These are phyloP conservation scores for Eutrema japonicum DNA, from an alignment of 345 rosid species.

Conservation along the genomic window DNA sequence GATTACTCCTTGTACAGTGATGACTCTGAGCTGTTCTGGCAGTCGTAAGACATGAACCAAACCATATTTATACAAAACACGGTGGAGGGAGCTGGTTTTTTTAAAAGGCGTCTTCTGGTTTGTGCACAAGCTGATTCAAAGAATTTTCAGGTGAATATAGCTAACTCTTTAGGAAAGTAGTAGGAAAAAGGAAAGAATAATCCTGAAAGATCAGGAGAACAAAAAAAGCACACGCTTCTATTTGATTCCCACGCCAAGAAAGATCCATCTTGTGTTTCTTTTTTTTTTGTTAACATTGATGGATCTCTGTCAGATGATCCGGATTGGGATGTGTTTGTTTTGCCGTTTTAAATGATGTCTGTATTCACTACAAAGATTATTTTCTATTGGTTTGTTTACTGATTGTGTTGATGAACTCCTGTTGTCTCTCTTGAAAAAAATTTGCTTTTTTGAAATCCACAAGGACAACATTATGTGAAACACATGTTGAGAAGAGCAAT, in stretches of 20 bases:
- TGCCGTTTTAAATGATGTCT: not conserved
- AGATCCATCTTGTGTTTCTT: conserved; percentile 38
- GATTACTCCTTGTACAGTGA: conserved; percentile 83
- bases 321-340: conserved; percentile 26
- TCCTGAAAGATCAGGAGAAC: conserved; percentile 35
- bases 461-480: not conserved
- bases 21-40: conserved; percentile 82
- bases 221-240: conserved; percentile 22
- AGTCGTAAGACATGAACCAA: conserved; percentile 46
- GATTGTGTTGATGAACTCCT: conserved; percentile 6
- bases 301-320: conserved; percentile 29
- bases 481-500: not conserved
- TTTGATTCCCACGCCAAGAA: conserved; percentile 30
- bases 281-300: conserved; percentile 28
- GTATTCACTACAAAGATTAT: conserved; percentile 1
- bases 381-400: conserved; percentile 22
- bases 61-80: conserved; percentile 23
- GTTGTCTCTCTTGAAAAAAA: not conserved
- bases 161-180: conserved; percentile 39
- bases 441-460: not conserved
- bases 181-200: conserved; percentile 40
- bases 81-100: conserved; percentile 41
- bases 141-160: conserved; percentile 46
- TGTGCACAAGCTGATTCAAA: conserved; percentile 45
- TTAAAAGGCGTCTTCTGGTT: conserved; percentile 45